A percentile compares a stretch with the other conserved stretches of the same genome.
phyloP scores from a whole-genome alignment of 352 stramenopile genomes.

The Phytophthora fragariaefolia region DNA sequence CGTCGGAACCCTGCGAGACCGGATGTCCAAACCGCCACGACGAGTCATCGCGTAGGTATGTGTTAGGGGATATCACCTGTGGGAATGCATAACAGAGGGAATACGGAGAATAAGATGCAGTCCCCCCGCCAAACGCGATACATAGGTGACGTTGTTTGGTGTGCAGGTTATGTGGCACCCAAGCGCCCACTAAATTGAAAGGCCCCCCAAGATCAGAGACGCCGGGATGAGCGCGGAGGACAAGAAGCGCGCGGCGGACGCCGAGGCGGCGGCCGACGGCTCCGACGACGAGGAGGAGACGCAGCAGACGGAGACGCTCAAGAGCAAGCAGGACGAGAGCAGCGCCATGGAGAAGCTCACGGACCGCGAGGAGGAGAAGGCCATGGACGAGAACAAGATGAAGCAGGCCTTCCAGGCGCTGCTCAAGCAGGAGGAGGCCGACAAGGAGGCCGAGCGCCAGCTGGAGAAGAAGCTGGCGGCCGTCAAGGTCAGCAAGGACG shows the following conservation, averaged over 20 bases:
- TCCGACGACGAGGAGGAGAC: constrained; percentile 74
- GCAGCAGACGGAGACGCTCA: constrained; percentile 57
- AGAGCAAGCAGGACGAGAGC: constrained; percentile 86
- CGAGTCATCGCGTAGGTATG: not conserved
- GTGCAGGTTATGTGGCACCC: too few relatives aligned
- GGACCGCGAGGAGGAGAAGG: constrained; percentile 86
- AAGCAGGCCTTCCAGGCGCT: constrained; percentile 80
- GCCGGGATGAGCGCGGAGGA: constrained; percentile 38
- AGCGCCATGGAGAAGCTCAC: constrained; percentile 87
- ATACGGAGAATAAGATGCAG: not conserved
- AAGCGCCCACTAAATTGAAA: too few relatives aligned
- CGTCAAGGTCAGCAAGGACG: constrained; percentile 84
- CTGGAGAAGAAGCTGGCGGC: constrained; percentile 81
- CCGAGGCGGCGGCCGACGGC: constrained; percentile 20
- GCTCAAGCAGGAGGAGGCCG: constrained; percentile 81
- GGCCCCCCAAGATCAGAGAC: constrained; percentile 13
- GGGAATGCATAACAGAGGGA: not conserved
- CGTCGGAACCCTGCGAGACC: constrained; percentile 8
- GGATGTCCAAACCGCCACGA: not conserved
- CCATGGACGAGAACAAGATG: constrained; percentile 92
- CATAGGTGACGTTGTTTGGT: too few relatives aligned
- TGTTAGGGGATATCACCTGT: not conserved
- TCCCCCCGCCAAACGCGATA: not conserved
- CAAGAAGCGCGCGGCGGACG: constrained; percentile 40
- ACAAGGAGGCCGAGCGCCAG: constrained; percentile 82